phyloP scores from a whole-genome alignment of 345 rosid genomes.

The Eucalyptus viminalis region DNA sequence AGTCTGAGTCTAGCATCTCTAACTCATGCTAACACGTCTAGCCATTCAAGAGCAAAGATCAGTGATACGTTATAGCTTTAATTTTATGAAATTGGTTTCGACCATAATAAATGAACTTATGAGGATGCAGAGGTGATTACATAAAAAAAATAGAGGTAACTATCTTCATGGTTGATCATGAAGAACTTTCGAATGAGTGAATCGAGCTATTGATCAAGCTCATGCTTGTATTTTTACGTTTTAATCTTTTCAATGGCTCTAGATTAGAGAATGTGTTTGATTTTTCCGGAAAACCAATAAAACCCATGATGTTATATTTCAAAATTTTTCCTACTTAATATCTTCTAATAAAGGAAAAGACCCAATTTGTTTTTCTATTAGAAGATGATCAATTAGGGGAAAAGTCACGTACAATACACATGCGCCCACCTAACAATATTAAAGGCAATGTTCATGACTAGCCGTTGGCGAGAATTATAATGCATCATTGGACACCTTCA shows the following conservation, averaged over 20 bases:
- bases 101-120: background rate
- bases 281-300: background rate
- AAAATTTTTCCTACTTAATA: background rate
- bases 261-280: background rate
- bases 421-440: background rate
- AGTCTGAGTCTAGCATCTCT: background rate
- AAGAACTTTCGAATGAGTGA: background rate
- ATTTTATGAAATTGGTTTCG: background rate
- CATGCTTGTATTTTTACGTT: background rate
- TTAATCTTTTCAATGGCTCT: background rate
- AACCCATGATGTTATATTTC: background rate
- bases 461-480: background rate
- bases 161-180: background rate
- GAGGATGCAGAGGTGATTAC: background rate
- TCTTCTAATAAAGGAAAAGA: background rate
- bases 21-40: background rate
- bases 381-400: background rate
- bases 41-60: background rate
- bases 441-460: background rate
- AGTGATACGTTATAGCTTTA: background rate
- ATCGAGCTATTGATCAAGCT: background rate
- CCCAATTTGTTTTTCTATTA: background rate
- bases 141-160: background rate
- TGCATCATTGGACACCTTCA: background rate
- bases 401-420: background rate